Conservation (phyloP, 768 basidiomycete genomes). For the Imleria badia region DNA sequence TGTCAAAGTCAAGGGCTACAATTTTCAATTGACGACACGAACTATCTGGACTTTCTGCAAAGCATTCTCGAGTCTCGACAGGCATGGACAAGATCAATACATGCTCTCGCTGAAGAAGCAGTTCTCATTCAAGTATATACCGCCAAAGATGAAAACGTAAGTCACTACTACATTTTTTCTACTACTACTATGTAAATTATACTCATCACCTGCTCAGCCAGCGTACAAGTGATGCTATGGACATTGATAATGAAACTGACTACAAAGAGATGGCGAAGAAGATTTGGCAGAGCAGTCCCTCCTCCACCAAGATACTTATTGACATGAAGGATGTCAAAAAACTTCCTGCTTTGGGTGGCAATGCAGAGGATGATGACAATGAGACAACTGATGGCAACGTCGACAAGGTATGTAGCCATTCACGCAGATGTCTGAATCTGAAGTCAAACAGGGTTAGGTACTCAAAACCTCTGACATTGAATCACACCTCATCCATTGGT, state of each 20-base stretch:
- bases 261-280: constrained; percentile 20
- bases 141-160: constrained; percentile 5
- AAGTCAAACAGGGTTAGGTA: too few relatives aligned
- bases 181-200: background rate
- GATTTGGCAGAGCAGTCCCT: too few relatives aligned
- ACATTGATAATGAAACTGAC: constrained; percentile 9
- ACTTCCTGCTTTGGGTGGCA: too few relatives aligned
- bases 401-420: too few relatives aligned
- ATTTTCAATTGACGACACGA: background rate
- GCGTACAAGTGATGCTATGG: background rate
- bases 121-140: constrained; percentile 13
- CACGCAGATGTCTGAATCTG: too few relatives aligned
- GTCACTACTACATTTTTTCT: background rate
- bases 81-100: constrained; percentile 8
- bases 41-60: constrained; percentile 2
- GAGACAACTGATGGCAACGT: too few relatives aligned
- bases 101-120: too few relatives aligned
- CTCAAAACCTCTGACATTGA: too few relatives aligned
- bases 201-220: background rate
- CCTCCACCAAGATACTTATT: constrained; percentile 6
- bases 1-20: background rate
- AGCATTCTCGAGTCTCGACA: constrained; percentile 6
- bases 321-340: constrained; percentile 3
- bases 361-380: too few relatives aligned
- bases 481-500: background rate